Evolutionary conservation across 352 stramenopile species (phyloP).

Genomic region (Thraustotheca clavata): DNA sequence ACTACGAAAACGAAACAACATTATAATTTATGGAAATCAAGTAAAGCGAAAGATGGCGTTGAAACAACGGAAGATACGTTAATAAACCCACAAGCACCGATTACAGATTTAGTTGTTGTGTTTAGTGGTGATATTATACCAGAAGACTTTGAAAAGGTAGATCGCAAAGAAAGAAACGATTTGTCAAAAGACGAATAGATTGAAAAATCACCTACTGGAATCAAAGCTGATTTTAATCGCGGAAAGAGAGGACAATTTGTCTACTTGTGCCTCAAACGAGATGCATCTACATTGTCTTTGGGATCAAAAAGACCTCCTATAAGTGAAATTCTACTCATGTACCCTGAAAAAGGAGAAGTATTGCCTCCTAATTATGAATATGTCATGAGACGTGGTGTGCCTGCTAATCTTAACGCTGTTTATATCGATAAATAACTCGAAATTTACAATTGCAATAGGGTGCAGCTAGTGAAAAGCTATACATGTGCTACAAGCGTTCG

Average conservation of each 20-base stretch:
- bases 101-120: slow-evolving; percentile 67
- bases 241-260: slow-evolving; percentile 66
- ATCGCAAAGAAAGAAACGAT: neutral
- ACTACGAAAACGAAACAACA: slow-evolving; percentile 9
- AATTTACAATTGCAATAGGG: slow-evolving; percentile 39
- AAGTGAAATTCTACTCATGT: slow-evolving; percentile 67
- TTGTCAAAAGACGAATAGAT: slow-evolving; percentile 30
- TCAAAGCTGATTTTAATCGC: slow-evolving; percentile 75
- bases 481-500: slow-evolving; percentile 67
- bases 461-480: slow-evolving; percentile 74
- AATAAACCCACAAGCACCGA: slow-evolving; percentile 26
- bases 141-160: slow-evolving; percentile 63
- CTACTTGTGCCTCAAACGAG: slow-evolving; percentile 60
- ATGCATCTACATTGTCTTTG: slow-evolving; percentile 22
- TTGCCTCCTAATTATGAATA: slow-evolving; percentile 71
- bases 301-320: slow-evolving; percentile 45
- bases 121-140: slow-evolving; percentile 65
- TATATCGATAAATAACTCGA: neutral
- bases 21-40: slow-evolving; percentile 5
- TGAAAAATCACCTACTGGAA: slow-evolving; percentile 57
- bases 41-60: slow-evolving; percentile 10
- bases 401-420: slow-evolving; percentile 72
- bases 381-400: slow-evolving; percentile 41
- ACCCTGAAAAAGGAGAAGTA: slow-evolving; percentile 65
- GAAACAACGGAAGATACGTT: neutral